A percentile compares a stretch with the other conserved stretches of the same genome.
Conservation (phyloP, 1,284 basidiomycete genomes). For the Ustilago nuda region DNA sequence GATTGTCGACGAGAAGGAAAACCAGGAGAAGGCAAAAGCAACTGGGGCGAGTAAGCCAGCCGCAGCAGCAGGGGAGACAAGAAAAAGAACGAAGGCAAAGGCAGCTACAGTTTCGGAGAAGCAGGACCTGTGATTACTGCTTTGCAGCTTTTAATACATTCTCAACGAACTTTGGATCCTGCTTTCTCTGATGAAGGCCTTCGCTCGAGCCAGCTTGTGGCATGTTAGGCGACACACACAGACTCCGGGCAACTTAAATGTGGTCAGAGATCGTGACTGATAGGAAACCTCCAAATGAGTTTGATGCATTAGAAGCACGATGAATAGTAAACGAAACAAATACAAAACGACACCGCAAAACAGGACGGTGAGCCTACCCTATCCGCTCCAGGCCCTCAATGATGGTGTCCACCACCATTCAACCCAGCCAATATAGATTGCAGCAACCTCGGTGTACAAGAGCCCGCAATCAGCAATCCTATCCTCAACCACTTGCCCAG, state of each 20-base stretch:
- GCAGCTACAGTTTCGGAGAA: slow-evolving; percentile 21
- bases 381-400: slow-evolving; percentile 6
- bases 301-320: neutral
- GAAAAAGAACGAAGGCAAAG: slow-evolving; percentile 28
- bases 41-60: slow-evolving; percentile 1
- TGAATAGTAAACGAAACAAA: slow-evolving; percentile 17
- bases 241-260: no score
- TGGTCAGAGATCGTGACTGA: neutral
- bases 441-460: slow-evolving; percentile 36
- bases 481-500: slow-evolving; percentile 42
- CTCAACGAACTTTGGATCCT: no score
- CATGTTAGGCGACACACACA: no score
- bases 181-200: no score
- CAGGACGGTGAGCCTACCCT: neutral
- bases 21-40: neutral
- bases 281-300: neutral
- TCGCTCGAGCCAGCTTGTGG: no score
- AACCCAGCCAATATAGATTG: slow-evolving; percentile 23
- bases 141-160: neutral
- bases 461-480: slow-evolving; percentile 24
- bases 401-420: slow-evolving; percentile 23
- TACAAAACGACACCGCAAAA: slow-evolving; percentile 13
- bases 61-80: slow-evolving; percentile 2
- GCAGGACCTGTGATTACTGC: slow-evolving; percentile 18
- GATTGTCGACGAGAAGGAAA: slow-evolving; percentile 12